Percentiles rank a stretch among this genome's conserved stretches.
These are phyloP conservation scores for Phoma herbarum DNA, from an alignment of 2,329 filamentous ascomycete species.

Conservation along the genomic window DNA sequence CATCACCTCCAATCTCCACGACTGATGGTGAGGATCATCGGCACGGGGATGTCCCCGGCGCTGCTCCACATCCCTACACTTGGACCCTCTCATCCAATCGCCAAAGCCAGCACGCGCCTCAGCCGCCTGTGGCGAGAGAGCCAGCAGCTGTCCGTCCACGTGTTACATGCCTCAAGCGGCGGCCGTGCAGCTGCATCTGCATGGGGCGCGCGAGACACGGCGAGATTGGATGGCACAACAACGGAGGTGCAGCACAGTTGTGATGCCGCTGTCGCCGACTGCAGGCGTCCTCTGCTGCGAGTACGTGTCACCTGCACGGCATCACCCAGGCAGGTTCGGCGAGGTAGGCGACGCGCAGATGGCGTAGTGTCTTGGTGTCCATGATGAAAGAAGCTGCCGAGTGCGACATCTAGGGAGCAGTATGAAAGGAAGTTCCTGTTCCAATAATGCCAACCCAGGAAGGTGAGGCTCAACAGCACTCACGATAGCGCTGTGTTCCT, in stretches of 20 bases:
- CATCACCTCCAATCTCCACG: conserved; percentile 14
- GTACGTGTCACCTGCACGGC: conserved; percentile 36
- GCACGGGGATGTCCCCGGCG: conserved; percentile 18
- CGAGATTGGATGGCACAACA: conserved; percentile 15
- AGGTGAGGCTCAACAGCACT: conserved; percentile 12
- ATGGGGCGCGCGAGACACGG: conserved; percentile 17
- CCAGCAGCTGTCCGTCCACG: conserved; percentile 28
- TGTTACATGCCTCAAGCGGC: conserved; percentile 28
- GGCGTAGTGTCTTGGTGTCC: conserved; percentile 13
- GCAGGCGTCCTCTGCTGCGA: conserved; percentile 26
- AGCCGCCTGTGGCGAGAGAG: conserved; percentile 20
- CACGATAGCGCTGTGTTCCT: conserved; percentile 16
- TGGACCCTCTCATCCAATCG: conserved; percentile 13
- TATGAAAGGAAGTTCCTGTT: neutral
- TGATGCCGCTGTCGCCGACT: conserved; percentile 22
- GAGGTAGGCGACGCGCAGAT: conserved; percentile 23
- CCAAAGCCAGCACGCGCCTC: conserved; percentile 15
- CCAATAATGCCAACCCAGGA: neutral
- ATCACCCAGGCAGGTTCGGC: conserved; percentile 29
- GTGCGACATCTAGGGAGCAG: conserved; percentile 11
- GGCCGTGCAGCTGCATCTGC: conserved; percentile 19
- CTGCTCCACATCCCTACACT: conserved; percentile 4
- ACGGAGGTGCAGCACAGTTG: conserved; percentile 12
- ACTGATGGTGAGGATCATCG: conserved; percentile 17
- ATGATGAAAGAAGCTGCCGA: conserved; percentile 1